phyloP scores from a whole-genome alignment of 2,329 filamentous ascomycete species.

The Cladophialophora immunda region DNA sequence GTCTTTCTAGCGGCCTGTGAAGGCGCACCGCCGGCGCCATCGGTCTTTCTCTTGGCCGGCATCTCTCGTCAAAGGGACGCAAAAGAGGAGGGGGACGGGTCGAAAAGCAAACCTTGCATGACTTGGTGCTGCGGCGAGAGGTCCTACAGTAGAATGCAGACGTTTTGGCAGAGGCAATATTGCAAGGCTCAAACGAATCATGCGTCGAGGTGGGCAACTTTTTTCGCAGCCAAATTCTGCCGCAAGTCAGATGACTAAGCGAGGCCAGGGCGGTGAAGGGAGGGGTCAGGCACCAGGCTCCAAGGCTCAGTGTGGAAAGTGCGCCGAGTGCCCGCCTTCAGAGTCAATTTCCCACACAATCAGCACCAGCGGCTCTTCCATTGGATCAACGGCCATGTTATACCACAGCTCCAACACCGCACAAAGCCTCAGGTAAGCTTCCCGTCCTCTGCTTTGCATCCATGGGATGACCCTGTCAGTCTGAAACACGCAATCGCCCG shows the following conservation, averaged over 20 bases:
- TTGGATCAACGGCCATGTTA: neutral
- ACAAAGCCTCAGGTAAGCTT: neutral
- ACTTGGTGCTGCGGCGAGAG: neutral
- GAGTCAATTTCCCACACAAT: neutral
- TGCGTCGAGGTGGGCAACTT: conserved; percentile 24
- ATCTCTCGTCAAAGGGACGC: conserved; percentile 26
- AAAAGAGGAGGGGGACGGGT: neutral
- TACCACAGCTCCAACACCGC: neutral
- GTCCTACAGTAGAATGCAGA: neutral
- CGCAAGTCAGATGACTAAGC: conserved; percentile 9
- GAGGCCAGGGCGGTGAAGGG: conserved; percentile 23
- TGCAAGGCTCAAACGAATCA: conserved; percentile 19
- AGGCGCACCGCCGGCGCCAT: conserved; percentile 33
- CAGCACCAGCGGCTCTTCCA: neutral
- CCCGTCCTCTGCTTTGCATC: neutral
- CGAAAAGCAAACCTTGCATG: conserved; percentile 7
- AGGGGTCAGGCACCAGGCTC: conserved; percentile 9
- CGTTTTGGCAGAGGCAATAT: neutral
- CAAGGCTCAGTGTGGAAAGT: neutral
- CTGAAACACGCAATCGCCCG: conserved; percentile 17
- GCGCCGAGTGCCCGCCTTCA: neutral
- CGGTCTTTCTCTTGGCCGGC: conserved; percentile 40
- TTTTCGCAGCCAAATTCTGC: conserved; percentile 20
- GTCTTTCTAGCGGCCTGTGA: conserved; percentile 28
- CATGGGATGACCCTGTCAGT: conserved; percentile 15